A percentile compares a stretch with the other conserved stretches of the same genome.
phyloP scores from a whole-genome alignment of 176 grass and related monocot genomes.

The Bromus sterilis region DNA sequence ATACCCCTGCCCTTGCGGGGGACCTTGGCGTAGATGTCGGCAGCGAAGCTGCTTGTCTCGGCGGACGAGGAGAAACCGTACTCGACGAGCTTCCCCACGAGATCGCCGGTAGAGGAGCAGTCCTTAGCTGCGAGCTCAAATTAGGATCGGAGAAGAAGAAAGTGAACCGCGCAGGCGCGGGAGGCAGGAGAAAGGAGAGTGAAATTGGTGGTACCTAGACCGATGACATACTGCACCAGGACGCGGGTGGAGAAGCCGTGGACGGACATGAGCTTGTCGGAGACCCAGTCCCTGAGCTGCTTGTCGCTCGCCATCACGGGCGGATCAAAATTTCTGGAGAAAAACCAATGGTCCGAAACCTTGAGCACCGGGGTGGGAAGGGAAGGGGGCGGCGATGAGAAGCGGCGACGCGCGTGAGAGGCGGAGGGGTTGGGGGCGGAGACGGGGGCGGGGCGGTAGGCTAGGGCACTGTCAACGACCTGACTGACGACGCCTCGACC shows the following conservation, averaged over 20 bases:
- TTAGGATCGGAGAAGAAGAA: not conserved
- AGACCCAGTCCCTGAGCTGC: slow-evolving; percentile 78
- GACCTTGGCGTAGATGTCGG: slow-evolving; percentile 54
- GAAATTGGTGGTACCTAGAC: slow-evolving; percentile 34
- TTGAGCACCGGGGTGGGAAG: not conserved
- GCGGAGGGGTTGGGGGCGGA: not conserved
- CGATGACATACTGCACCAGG: slow-evolving; percentile 72
- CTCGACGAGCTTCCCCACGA: slow-evolving; percentile 57
- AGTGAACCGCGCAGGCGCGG: not conserved
- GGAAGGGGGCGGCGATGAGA: not conserved
- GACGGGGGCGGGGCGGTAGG: not conserved
- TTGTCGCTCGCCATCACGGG: slow-evolving; percentile 45
- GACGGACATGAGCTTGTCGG: slow-evolving; percentile 66
- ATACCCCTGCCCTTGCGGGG: slow-evolving; percentile 52
- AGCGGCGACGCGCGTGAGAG: not conserved
- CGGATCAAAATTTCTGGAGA: not conserved
- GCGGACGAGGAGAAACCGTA: slow-evolving; percentile 40
- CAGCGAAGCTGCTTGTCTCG: slow-evolving; percentile 58
- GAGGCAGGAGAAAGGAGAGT: not conserved
- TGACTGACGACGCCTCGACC: too few relatives aligned
- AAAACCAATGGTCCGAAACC: not conserved
- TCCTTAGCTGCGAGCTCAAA: slow-evolving; percentile 52
- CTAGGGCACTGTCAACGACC: too few relatives aligned
- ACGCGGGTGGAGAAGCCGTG: slow-evolving; percentile 66
- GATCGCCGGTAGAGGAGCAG: slow-evolving; percentile 49